Conservation (phyloP, 192 early-diverging fungal genomes). For the Piromyces finnis region DNA sequence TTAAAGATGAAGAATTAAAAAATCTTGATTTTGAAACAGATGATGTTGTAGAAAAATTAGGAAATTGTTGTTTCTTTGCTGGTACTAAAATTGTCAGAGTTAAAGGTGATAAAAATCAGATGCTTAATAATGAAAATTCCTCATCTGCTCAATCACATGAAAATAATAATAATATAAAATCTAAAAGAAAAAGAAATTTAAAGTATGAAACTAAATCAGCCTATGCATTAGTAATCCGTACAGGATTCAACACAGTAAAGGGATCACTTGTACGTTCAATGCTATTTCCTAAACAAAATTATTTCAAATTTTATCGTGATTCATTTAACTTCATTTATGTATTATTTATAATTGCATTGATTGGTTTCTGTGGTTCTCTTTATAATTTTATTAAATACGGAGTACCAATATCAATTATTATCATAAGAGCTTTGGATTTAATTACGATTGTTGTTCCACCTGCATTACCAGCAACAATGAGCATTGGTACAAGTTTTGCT, state of each 20-base stretch:
- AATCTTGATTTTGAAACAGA: constrained; percentile 41
- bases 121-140: constrained; percentile 11
- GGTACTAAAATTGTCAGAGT: constrained; percentile 89
- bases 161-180: constrained; percentile 7
- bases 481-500: constrained; percentile 92
- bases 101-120: constrained; percentile 3
- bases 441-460: constrained; percentile 95
- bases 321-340: constrained; percentile 92
- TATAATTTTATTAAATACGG: constrained; percentile 75
- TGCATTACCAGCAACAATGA: constrained; percentile 93
- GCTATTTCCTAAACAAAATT: constrained; percentile 89
- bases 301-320: constrained; percentile 93
- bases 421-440: constrained; percentile 83
- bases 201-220: constrained; percentile 8
- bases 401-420: constrained; percentile 46
- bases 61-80: constrained; percentile 73
- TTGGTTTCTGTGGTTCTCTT: constrained; percentile 75
- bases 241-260: constrained; percentile 93
- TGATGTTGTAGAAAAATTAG: constrained; percentile 50
- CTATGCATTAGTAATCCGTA: constrained; percentile 74
- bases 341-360: constrained; percentile 54
- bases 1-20: constrained; percentile 38
- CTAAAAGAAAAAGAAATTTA: constrained; percentile 8
- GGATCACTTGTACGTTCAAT: constrained; percentile 88
- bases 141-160: neutral